Base-by-base conservation (phyloP, 2,329 filamentous ascomycete genomes). In the Trichoderma oligosporum region DNA sequence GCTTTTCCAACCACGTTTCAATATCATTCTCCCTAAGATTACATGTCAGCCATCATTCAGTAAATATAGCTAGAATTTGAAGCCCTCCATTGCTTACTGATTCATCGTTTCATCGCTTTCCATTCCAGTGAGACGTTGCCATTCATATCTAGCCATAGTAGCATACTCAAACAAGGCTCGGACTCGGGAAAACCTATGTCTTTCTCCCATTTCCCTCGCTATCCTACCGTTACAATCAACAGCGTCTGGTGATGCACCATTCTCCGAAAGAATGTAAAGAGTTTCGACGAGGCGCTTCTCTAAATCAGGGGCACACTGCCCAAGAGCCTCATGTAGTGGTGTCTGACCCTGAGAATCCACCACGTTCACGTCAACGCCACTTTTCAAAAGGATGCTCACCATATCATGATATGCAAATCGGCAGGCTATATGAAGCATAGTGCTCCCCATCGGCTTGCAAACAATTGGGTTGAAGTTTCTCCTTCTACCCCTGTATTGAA, bases 391-490 rank as follows among this genome's bases (percentile, higher is more conserved):
- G 7, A 12, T 20, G 2, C 1, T 18, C 7, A 58, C 55, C 20
- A 58, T 31, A n/a, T 45, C 27, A 11, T 12, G 18, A 11, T 33
- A 39, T 14, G 36, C 56, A 24, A 60, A 60, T 24, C 58, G 56
- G 31, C 56, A 58, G 11, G 58, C 58, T 7, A 60, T 58, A 9
- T 60, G 58, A 6, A 60, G 42, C 9, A 33, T 18, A 7, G 55
- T 58, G 36, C 58, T 60, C 27, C 44, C 6, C 6, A 35, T 45
- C 6, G 25, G 12, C 1, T 24, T 22, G 3, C 48, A 36, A 12
- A 60, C 45, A 11, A 55, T 16, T 5, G 22, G 31, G 20, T 55
- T 52, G 4, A 24, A 24, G 7, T 4, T 3, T 25, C 2, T 14
- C 20, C 4, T 36, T 4, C 18, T 2, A n/a, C 8, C 9, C 18